phyloP scores from a whole-genome alignment of 108 stramenopile genomes.

The Pseudonitzschia multiseries region DNA sequence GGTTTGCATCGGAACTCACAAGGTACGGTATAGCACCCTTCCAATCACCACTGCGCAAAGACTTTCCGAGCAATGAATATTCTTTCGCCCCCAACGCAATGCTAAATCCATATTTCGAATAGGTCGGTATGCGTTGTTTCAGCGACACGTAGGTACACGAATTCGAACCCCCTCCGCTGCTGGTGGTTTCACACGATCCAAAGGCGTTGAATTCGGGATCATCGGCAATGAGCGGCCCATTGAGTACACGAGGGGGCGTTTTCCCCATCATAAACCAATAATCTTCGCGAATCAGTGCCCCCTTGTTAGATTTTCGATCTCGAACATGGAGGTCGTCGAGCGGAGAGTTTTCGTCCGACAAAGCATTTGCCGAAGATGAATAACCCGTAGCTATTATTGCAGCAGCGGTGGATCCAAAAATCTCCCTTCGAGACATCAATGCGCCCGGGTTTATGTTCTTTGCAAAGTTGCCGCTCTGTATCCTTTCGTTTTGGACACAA shows the following conservation, averaged over 20 bases:
- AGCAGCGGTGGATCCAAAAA: not conserved
- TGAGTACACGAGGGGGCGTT: constrained; percentile 55
- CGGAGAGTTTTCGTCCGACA: not conserved
- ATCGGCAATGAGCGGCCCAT: constrained; percentile 45
- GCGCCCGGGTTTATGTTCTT: not conserved
- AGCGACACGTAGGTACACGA: constrained; percentile 69
- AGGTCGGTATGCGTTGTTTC: constrained; percentile 66
- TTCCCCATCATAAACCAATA: constrained; percentile 71
- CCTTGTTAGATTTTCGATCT: constrained; percentile 65
- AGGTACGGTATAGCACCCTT: constrained; percentile 42
- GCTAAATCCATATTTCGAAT: constrained; percentile 67
- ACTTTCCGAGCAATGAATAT: constrained; percentile 40
- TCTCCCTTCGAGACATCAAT: not conserved
- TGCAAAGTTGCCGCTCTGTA: not conserved
- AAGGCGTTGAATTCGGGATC: constrained; percentile 75
- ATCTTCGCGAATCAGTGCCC: constrained; percentile 73
- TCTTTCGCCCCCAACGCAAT: constrained; percentile 56
- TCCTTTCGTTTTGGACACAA: not conserved
- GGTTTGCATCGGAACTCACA: constrained; percentile 17
- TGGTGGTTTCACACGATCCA: constrained; percentile 55
- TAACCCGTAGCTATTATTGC: not conserved
- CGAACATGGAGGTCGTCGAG: constrained; percentile 20
- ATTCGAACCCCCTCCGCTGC: constrained; percentile 43
- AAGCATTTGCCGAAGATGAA: not conserved
- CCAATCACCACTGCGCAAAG: constrained; percentile 39